These are phyloP conservation scores for Podospora conica DNA, from an alignment of 495 filamentous ascomycete species.

Conservation along the genomic window DNA sequence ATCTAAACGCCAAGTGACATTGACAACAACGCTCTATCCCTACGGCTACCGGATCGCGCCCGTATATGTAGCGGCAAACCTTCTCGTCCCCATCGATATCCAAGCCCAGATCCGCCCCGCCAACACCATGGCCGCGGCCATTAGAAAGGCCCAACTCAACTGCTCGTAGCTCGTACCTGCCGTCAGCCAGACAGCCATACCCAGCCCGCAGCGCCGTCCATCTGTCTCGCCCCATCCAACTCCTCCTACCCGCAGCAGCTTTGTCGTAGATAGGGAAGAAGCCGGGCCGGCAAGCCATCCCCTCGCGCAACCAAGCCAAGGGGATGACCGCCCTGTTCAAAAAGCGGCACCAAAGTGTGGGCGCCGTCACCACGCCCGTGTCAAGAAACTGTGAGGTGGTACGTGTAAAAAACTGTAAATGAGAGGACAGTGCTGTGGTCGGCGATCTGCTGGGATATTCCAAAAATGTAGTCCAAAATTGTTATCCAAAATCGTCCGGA, in stretches of 20 bases:
- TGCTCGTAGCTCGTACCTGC: background rate
- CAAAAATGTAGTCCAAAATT: conserved; percentile 22
- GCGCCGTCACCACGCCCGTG: background rate
- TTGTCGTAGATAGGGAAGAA: background rate
- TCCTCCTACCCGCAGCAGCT: background rate
- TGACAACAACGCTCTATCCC: background rate
- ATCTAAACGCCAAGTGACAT: background rate
- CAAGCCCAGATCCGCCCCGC: background rate
- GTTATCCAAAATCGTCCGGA: conserved; percentile 25
- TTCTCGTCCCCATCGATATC: background rate
- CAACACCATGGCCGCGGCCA: background rate
- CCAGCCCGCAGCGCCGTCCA: background rate
- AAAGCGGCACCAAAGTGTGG: background rate
- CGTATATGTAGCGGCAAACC: background rate
- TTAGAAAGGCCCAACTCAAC: background rate
- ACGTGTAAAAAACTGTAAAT: conserved; percentile 28
- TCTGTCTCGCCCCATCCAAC: background rate
- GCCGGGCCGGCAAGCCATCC: background rate
- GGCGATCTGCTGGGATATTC: conserved; percentile 24
- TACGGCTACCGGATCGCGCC: background rate
- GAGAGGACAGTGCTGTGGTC: conserved; percentile 40
- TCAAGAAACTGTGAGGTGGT: background rate
- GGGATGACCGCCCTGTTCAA: background rate
- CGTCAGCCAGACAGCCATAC: background rate
- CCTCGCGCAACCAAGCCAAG: background rate